Percentiles rank a stretch among this genome's conserved stretches.
Evolutionary conservation across 2,329 filamentous ascomycete genomes (phyloP).

Genomic region (Drechslerella coelobrocha): DNA sequence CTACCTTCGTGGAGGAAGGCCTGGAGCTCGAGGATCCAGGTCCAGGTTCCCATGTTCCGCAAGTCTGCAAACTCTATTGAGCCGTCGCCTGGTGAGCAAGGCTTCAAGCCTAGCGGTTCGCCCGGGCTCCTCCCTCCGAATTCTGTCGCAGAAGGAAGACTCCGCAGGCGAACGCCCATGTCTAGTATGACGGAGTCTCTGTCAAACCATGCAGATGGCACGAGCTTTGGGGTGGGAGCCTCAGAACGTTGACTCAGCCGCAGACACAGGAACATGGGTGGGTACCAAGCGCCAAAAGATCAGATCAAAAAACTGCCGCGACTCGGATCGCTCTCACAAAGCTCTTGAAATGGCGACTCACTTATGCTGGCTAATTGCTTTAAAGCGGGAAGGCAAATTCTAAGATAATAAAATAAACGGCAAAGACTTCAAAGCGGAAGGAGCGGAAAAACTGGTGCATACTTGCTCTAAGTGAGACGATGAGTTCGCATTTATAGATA

Average conservation of each 20-base stretch:
- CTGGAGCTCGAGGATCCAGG: slow-evolving; percentile 41
- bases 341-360: not conserved
- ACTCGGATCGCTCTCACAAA: not conserved
- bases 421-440: no score
- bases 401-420: no score
- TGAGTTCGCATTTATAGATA: slow-evolving; percentile 1
- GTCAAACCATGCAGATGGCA: slow-evolving; percentile 34
- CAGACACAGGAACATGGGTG: slow-evolving; percentile 19
- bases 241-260: slow-evolving; percentile 49
- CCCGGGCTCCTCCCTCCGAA: slow-evolving; percentile 19
- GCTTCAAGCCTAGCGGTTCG: slow-evolving; percentile 35
- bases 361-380: not conserved
- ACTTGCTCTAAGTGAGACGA: not conserved
- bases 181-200: slow-evolving; percentile 47
- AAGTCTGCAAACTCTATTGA: not conserved
- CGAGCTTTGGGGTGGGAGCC: slow-evolving; percentile 28
- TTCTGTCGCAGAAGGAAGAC: slow-evolving; percentile 13
- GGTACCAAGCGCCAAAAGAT: slow-evolving; percentile 1
- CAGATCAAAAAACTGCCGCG: not conserved
- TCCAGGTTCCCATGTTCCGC: slow-evolving; percentile 2
- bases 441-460: not conserved
- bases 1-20: not conserved
- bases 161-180: slow-evolving; percentile 28
- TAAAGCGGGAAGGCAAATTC: no score
- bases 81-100: slow-evolving; percentile 29